These are phyloP conservation scores for Saccharomycopsis sp. DNA, from an alignment of 805 yeast genomes.

Conservation along the genomic window DNA sequence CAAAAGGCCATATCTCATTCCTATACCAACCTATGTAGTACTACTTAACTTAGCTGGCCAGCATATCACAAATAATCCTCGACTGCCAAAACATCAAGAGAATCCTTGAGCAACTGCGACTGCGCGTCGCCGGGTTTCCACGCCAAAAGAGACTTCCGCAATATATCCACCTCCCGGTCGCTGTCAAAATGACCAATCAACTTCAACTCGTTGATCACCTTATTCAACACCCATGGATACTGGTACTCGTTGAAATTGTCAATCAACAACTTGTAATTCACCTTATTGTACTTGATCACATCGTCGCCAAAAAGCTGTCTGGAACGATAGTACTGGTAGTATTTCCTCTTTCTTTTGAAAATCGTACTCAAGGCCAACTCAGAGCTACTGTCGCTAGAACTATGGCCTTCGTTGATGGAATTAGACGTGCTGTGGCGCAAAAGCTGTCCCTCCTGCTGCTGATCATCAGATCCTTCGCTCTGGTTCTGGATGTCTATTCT, in stretches of 20 bases:
- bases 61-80: constrained; percentile 17
- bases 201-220: constrained; percentile 53
- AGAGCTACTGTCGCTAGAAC: background rate
- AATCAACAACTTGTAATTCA: constrained; percentile 58
- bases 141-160: constrained; percentile 61
- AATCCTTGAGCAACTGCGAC: constrained; percentile 74
- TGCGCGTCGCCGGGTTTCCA: constrained; percentile 87
- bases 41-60: background rate
- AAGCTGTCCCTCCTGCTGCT: constrained; percentile 18
- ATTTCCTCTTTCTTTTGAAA: background rate
- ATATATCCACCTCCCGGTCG: constrained; percentile 42
- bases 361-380: background rate
- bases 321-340: background rate
- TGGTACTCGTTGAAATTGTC: constrained; percentile 76
- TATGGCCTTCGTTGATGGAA: background rate
- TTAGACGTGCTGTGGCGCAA: constrained; percentile 1
- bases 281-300: constrained; percentile 30
- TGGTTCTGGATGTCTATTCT: background rate
- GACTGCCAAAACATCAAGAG: constrained; percentile 49
- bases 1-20: no score
- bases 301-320: constrained; percentile 25
- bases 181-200: constrained; percentile 7
- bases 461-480: constrained; percentile 11
- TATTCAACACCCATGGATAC: constrained; percentile 79
- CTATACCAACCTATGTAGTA: no score